phyloP scores from a whole-genome alignment of 1,284 basidiomycete genomes.

The Spongiforma sp. region DNA sequence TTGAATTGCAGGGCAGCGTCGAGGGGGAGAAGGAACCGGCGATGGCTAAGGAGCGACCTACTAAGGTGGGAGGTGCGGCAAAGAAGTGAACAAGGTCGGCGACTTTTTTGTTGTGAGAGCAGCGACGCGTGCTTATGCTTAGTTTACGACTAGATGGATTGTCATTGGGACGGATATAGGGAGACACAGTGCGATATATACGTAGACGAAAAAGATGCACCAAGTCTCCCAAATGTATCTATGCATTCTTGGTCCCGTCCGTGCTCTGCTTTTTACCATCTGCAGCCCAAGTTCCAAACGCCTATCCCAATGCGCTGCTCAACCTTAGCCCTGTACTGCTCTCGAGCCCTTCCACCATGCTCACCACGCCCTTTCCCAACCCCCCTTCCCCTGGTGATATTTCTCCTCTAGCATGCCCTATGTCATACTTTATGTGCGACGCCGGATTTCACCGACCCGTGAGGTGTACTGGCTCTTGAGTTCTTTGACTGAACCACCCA shows the following conservation, averaged over 20 bases:
- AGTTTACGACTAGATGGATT: neutral
- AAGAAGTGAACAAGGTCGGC: conserved; percentile 29
- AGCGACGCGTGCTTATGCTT: neutral
- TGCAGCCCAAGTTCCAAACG: conserved; percentile 1
- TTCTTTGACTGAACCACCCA: conserved; percentile 67
- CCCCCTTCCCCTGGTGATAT: conserved; percentile 45
- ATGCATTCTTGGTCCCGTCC: conserved; percentile 20
- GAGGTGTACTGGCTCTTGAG: conserved; percentile 79
- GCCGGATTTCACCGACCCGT: conserved; percentile 66
- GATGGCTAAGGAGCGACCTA: conserved; percentile 29
- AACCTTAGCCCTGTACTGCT: conserved; percentile 75
- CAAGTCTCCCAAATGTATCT: conserved; percentile 12
- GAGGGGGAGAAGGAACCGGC: conserved; percentile 37
- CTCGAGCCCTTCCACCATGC: conserved; percentile 65
- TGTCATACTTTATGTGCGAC: conserved; percentile 65
- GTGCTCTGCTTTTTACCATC: conserved; percentile 15
- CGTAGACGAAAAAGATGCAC: conserved; percentile 1
- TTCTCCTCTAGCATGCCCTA: conserved; percentile 55
- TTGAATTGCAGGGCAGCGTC: conserved; percentile 27
- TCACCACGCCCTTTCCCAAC: conserved; percentile 52
- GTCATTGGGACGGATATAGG: neutral
- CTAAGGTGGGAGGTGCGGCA: conserved; percentile 17
- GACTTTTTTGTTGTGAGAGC: neutral
- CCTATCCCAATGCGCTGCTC: conserved; percentile 60
- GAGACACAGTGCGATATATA: conserved; percentile 1